These are phyloP conservation scores for Penicillium sclerotigenum DNA, from an alignment of 2,329 filamentous ascomycete genomes.

Conservation along the genomic window DNA sequence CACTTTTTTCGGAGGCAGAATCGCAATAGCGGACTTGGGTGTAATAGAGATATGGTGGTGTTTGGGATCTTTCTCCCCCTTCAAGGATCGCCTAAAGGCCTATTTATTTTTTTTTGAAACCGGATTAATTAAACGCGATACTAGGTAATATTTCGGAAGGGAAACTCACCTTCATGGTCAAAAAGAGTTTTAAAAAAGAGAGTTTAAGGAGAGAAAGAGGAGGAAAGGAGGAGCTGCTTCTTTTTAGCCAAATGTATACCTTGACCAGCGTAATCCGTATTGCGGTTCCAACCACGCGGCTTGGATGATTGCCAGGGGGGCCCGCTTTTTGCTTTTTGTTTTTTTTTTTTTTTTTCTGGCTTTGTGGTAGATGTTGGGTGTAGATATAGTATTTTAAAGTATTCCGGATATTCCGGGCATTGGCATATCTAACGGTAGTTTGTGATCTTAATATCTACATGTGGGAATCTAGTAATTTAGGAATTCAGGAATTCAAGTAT, in stretches of 20 bases:
- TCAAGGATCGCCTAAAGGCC: slow-evolving; percentile 83
- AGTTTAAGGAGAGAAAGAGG: slow-evolving; percentile 7
- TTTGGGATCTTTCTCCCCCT: slow-evolving; percentile 74
- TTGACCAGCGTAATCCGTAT: slow-evolving; percentile 10
- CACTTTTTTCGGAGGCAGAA: slow-evolving; percentile 91
- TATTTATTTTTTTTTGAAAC: slow-evolving; percentile 35
- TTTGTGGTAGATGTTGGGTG: no score
- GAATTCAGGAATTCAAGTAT: no score
- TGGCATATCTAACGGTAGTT: not conserved
- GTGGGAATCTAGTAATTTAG: no score
- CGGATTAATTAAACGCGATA: slow-evolving; percentile 13
- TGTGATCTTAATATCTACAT: no score
- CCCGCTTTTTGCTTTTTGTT: slow-evolving; percentile 7
- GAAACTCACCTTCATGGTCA: slow-evolving; percentile 24
- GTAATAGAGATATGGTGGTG: slow-evolving; percentile 68
- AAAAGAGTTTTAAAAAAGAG: not conserved
- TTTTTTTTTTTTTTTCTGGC: not conserved
- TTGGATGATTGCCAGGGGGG: slow-evolving; percentile 10
- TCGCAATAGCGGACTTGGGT: slow-evolving; percentile 81
- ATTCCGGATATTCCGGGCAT: not conserved
- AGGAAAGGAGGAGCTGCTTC: slow-evolving; percentile 5
- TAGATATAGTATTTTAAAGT: no score
- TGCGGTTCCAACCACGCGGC: slow-evolving; percentile 19
- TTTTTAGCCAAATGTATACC: slow-evolving; percentile 2
- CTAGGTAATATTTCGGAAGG: slow-evolving; percentile 7